Evolutionary conservation across 345 rosid species (phyloP), one percentile per base, ranked within the genome.

Genomic region (Eucalyptus fibrosa): DNA sequence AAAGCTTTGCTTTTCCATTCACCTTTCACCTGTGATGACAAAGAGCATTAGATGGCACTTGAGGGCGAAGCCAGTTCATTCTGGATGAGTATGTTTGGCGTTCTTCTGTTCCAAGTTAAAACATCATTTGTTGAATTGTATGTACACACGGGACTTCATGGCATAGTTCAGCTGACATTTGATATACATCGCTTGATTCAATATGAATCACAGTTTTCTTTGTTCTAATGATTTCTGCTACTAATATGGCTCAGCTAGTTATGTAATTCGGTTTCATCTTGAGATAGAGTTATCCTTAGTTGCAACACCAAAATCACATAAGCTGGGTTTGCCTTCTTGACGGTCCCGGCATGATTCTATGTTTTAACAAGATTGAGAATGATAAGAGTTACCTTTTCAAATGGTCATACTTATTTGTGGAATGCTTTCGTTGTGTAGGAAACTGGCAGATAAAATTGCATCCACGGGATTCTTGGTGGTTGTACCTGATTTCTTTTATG

Each of bases 391-490:
- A 21, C 28, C 47, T 40, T 77, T 77, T 77, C 83, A 77, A 77
- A 77, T 11, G 42, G 28, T 40, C 47, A 10, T 37, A 37, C 47
- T 77, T 19, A 77, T 77, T 77, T 7, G 28, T 15, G 16, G 23
- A 45, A 19, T 24, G 53, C 9, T 56, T 60, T 26, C 0, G 7
- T 55, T n/a, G 2, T 81, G 88, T 40, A 93, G 93, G 93, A 92
- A 91, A 62, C 92, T 93, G 1, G 93, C 93, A 24, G 93, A 93
- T 90, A 92, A 91, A 77, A 87, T 89, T 86, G 94, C 92, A 50
- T 90, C 92, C 37, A 44, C 89, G 10, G 93, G 93, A 86, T 93
- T 90, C 91, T 88, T 89, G 45, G 93, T 90, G 53, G 93, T 91
- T 42, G 94, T 89, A 37, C 91, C 91, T 17, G 91, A 90, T 65